Conservation (phyloP, 352 stramenopile species). For the Pythium folliculosum region DNA sequence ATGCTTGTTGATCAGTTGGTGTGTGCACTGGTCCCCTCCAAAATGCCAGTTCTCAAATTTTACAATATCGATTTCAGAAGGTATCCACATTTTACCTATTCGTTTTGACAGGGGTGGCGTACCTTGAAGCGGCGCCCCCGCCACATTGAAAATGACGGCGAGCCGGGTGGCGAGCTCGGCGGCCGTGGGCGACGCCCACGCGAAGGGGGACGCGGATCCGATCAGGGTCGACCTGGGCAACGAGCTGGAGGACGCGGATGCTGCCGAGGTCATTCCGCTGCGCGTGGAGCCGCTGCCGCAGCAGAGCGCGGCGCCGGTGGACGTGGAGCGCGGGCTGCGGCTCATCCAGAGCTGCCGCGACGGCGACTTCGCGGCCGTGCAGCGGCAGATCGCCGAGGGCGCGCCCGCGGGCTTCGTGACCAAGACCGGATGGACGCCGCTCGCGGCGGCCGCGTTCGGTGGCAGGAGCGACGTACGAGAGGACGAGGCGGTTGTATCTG, state of each 20-base stretch:
- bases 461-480: conserved; percentile 57
- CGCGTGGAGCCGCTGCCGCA: conserved; percentile 60
- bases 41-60: background rate
- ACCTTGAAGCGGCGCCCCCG: conserved; percentile 27
- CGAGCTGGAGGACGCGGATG: conserved; percentile 22
- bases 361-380: conserved; percentile 40
- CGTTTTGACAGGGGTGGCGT: background rate
- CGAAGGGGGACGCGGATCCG: conserved; percentile 4
- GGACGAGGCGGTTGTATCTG: background rate
- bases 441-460: conserved; percentile 65
- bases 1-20: background rate
- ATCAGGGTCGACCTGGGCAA: conserved; percentile 23
- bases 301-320: conserved; percentile 46
- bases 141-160: conserved; percentile 10
- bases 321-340: conserved; percentile 54
- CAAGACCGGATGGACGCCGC: conserved; percentile 75
- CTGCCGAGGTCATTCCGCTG: conserved; percentile 49
- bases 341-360: conserved; percentile 70
- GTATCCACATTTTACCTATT: background rate
- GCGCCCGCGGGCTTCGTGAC: conserved; percentile 66
- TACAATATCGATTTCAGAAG: background rate
- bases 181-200: background rate
- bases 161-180: conserved; percentile 17
- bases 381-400: conserved; percentile 44
- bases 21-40: too few species aligned